These are phyloP conservation scores for Coemansia sp. DNA, from an alignment of 192 early-diverging fungal species.

Conservation along the genomic window DNA sequence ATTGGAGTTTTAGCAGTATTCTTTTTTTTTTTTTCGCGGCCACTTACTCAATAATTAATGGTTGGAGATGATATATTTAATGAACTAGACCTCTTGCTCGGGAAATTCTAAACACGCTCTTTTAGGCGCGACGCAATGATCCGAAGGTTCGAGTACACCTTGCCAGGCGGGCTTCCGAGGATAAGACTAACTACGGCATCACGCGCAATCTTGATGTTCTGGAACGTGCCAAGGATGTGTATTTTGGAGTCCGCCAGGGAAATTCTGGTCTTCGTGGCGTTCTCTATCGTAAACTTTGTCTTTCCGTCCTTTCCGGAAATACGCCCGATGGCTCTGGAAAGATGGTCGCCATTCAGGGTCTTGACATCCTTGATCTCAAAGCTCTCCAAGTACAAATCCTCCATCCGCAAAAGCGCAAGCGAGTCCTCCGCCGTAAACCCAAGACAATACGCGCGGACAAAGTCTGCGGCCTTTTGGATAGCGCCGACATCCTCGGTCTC, in stretches of 20 bases:
- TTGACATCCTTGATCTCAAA: conserved; percentile 99
- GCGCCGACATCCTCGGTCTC: conserved; percentile 86
- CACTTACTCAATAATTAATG: no score
- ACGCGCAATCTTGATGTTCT: conserved; percentile 94
- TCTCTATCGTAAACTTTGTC: conserved; percentile 97
- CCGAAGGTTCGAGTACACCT: conserved; percentile 89
- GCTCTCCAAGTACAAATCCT: conserved; percentile 94
- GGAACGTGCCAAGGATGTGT: conserved; percentile 92
- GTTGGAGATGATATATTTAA: background rate
- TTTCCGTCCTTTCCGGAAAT: conserved; percentile 98
- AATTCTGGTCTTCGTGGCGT: conserved; percentile 92
- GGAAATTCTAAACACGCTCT: conserved; percentile 68
- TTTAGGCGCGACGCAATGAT: conserved; percentile 88
- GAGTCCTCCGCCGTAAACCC: conserved; percentile 96
- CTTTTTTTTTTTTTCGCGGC: no score
- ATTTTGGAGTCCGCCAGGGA: conserved; percentile 97
- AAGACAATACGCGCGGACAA: conserved; percentile 88
- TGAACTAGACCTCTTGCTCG: background rate
- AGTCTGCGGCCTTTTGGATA: conserved; percentile 95
- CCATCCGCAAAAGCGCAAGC: conserved; percentile 89
- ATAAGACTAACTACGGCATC: conserved; percentile 91
- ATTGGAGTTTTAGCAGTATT: no score
- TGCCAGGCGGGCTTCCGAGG: conserved; percentile 93
- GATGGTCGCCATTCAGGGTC: conserved; percentile 90
- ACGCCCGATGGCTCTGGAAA: conserved; percentile 96